These are phyloP conservation scores for Tolypocladium endophyticum DNA, from an alignment of 2,329 filamentous ascomycete genomes.

Conservation along the genomic window DNA sequence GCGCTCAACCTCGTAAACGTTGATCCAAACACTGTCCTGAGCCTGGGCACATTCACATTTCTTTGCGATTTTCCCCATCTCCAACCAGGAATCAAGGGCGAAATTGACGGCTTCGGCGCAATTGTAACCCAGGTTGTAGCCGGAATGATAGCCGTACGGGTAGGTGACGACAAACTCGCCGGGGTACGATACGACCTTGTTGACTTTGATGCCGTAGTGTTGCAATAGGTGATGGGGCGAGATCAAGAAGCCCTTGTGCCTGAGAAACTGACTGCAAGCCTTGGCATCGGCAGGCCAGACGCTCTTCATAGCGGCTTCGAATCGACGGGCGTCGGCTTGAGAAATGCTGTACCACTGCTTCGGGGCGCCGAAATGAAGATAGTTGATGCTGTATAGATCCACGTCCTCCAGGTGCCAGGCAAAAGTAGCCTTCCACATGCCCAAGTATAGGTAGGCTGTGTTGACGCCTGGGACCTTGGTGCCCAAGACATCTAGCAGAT, in stretches of 20 bases:
- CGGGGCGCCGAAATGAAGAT: conserved; percentile 94
- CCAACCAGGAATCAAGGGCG: conserved; percentile 86
- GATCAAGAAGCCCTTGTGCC: conserved; percentile 95
- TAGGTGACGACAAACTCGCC: conserved; percentile 98
- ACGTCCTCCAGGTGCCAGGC: conserved; percentile 99
- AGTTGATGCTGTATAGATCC: conserved; percentile 99
- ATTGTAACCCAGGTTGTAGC: conserved; percentile 96
- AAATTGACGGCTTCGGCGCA: conserved; percentile 99
- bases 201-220: conserved; percentile 90
- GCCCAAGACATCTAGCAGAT: conserved; percentile 84
- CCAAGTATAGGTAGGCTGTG: conserved; percentile 92
- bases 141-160: conserved; percentile 96
- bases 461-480: conserved; percentile 97
- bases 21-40: conserved; percentile 96
- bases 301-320: conserved; percentile 89
- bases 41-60: conserved; percentile 94
- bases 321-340: conserved; percentile 83
- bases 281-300: conserved; percentile 95
- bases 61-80: conserved; percentile 91
- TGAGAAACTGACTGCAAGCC: conserved; percentile 88
- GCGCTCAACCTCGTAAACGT: conserved; percentile 90
- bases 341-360: conserved; percentile 99
- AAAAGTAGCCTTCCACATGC: conserved; percentile 99
- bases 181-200: conserved; percentile 89
- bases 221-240: conserved; percentile 80